Percentiles rank a stretch among this genome's conserved stretches.
phyloP scores from a whole-genome alignment of 495 filamentous ascomycete genomes.

The Daldinia childiae region DNA sequence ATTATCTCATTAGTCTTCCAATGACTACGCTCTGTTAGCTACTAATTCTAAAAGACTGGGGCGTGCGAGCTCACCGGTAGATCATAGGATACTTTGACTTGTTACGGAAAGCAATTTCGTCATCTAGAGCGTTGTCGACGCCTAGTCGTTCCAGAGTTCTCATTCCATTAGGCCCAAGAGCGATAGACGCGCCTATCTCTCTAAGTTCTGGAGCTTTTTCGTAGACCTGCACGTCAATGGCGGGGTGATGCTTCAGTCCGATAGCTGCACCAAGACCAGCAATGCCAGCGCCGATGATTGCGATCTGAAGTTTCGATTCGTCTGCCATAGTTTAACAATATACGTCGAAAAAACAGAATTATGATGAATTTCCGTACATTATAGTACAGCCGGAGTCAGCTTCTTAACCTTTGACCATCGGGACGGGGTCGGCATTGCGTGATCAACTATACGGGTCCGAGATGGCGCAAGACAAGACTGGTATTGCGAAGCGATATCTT shows the following conservation, averaged over 20 bases:
- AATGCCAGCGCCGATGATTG: slow-evolving; percentile 60
- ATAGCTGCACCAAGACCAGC: slow-evolving; percentile 60
- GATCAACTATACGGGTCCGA: slow-evolving; percentile 29
- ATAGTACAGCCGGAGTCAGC: background rate
- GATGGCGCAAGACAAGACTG: slow-evolving; percentile 25
- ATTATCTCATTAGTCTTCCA: slow-evolving; percentile 57
- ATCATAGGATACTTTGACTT: slow-evolving; percentile 48
- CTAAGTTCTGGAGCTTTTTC: slow-evolving; percentile 56
- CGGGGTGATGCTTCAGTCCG: slow-evolving; percentile 50
- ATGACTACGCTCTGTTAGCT: slow-evolving; percentile 17
- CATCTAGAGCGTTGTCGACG: slow-evolving; percentile 51
- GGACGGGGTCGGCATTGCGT: slow-evolving; percentile 20
- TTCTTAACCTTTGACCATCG: slow-evolving; percentile 8
- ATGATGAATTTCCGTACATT: background rate
- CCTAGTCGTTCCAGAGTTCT: slow-evolving; percentile 59
- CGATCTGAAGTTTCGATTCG: slow-evolving; percentile 45
- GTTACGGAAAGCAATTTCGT: slow-evolving; percentile 53
- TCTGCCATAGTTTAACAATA: slow-evolving; percentile 13
- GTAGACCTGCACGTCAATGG: slow-evolving; percentile 56
- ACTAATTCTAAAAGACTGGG: background rate
- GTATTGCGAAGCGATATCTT: slow-evolving; percentile 28
- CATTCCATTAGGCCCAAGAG: slow-evolving; percentile 62
- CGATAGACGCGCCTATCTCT: slow-evolving; percentile 62
- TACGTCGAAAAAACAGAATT: background rate
- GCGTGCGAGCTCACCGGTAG: slow-evolving; percentile 38